Evolutionary conservation across 2,329 filamentous ascomycete genomes (phyloP).

Genomic region (Xylariales sp.): DNA sequence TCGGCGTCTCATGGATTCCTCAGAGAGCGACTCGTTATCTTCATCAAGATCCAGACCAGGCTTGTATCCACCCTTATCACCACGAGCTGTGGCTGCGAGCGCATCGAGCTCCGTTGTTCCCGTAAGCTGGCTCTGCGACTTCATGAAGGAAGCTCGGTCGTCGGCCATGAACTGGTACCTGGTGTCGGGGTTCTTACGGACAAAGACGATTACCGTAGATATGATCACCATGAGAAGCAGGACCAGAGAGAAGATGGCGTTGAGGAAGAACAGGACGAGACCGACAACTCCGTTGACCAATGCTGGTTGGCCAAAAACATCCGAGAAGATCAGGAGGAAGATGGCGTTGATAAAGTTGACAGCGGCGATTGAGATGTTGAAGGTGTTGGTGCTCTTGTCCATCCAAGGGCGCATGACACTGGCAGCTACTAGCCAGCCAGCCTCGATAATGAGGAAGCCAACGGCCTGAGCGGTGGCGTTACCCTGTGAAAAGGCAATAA

Average conservation of each 20-base stretch:
- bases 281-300: conserved; percentile 80
- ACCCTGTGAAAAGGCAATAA: conserved; percentile 70
- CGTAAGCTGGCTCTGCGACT: conserved; percentile 71
- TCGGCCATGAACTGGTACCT: conserved; percentile 88
- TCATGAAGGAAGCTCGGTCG: conserved; percentile 86
- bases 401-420: conserved; percentile 83
- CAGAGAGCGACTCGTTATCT: conserved; percentile 62
- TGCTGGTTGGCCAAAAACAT: conserved; percentile 72
- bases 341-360: conserved; percentile 81
- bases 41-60: conserved; percentile 63
- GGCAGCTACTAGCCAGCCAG: conserved; percentile 64
- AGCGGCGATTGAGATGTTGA: conserved; percentile 80
- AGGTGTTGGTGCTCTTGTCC: conserved; percentile 90
- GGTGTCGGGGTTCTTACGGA: conserved; percentile 81
- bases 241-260: conserved; percentile 71
- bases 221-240: conserved; percentile 75
- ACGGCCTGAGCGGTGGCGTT: conserved; percentile 68
- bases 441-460: conserved; percentile 72
- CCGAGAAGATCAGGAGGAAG: conserved; percentile 78
- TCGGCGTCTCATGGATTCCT: conserved; percentile 41
- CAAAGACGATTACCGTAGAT: conserved; percentile 59
- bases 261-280: conserved; percentile 77
- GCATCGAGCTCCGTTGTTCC: conserved; percentile 76
- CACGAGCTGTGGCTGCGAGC: conserved; percentile 74
- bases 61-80: conserved; percentile 59